Evolutionary conservation across 2,329 filamentous ascomycete species (phyloP), one percentile per base, ranked within the genome.

Genomic region (Emericellopsis cladophorae): DNA sequence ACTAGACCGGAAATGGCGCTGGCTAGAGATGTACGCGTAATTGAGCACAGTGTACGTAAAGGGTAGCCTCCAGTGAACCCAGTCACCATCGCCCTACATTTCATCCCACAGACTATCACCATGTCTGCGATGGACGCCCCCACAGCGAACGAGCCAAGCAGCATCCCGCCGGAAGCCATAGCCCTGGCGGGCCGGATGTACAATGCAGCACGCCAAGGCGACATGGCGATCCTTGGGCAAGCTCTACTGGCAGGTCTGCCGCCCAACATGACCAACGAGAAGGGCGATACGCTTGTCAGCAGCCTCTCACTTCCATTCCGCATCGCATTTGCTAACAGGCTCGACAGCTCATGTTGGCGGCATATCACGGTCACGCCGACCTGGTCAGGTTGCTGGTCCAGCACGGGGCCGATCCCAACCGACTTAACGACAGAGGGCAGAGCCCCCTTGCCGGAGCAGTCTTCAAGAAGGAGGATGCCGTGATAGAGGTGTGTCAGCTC

Each of bases 391-490:
- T 81, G 44, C 66, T 86, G 10, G 56, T 85, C 1, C 61, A 72
- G 23, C 66, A 76, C 44, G 77, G 78, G 2, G 79, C 79, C 2
- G 78, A 85, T 50, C 69, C 79, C 0, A 84, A 86, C 55, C 65
- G 71, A 2, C 52, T 84, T 23, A 86, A 86, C 46, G 81, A 80
- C 45, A 61, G 73, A 36, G 76, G 76, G 0, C 82, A 86, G 58
- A 82, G 77, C 46, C 76, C 78, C 1, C 63, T 86, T 4, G 80
- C 81, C 0, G 81, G 82, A 0, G 81, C 81, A 0, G 76, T 86
- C 8, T 86, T 86, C 56, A 86, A 86, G 58, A 75, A 74, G 10
- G 78, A 81, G 51, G 69, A 73, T 41, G 72, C 70, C 4, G 75
- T 85, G 3, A 70, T 85, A 9, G 72, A 74, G 54, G 70, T 74